phyloP scores from a whole-genome alignment of 2,329 filamentous ascomycete genomes.

The Cercospora nicotianae region DNA sequence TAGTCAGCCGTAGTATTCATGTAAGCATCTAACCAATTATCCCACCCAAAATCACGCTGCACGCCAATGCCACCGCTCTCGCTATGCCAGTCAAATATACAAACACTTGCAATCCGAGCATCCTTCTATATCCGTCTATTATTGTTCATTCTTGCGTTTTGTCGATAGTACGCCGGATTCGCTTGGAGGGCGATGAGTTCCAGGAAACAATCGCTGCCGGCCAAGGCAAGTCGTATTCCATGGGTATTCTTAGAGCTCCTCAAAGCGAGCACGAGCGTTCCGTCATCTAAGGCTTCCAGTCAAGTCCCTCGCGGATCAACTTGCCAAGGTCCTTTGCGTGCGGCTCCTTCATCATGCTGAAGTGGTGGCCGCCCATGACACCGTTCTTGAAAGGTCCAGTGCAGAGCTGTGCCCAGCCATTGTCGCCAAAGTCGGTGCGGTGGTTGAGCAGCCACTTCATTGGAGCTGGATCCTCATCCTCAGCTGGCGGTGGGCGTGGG shows the following conservation, averaged over 20 bases:
- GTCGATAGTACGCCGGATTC: background rate
- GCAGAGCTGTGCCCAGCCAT: slow-evolving; percentile 68
- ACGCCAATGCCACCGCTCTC: background rate
- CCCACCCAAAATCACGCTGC: background rate
- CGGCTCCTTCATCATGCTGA: slow-evolving; percentile 72
- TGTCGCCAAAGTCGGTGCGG: slow-evolving; percentile 68
- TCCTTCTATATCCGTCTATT: background rate
- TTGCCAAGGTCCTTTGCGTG: slow-evolving; percentile 41
- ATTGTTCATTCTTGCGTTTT: background rate
- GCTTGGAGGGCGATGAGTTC: background rate
- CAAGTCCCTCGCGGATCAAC: slow-evolving; percentile 47
- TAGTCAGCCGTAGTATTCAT: background rate
- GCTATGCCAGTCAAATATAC: background rate
- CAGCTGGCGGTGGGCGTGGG: slow-evolving; percentile 64
- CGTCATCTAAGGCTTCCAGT: slow-evolving; percentile 28
- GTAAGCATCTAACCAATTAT: background rate
- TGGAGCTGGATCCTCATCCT: slow-evolving; percentile 54
- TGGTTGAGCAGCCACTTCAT: slow-evolving; percentile 71
- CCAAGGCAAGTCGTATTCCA: background rate
- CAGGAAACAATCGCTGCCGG: background rate
- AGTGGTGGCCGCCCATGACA: slow-evolving; percentile 72
- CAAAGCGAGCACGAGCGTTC: background rate
- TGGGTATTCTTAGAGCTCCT: background rate
- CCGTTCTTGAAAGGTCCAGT: slow-evolving; percentile 61
- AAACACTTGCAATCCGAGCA: background rate